phyloP scores from a whole-genome alignment of 192 early-diverging fungal species.

The Linnemannia elongata region DNA sequence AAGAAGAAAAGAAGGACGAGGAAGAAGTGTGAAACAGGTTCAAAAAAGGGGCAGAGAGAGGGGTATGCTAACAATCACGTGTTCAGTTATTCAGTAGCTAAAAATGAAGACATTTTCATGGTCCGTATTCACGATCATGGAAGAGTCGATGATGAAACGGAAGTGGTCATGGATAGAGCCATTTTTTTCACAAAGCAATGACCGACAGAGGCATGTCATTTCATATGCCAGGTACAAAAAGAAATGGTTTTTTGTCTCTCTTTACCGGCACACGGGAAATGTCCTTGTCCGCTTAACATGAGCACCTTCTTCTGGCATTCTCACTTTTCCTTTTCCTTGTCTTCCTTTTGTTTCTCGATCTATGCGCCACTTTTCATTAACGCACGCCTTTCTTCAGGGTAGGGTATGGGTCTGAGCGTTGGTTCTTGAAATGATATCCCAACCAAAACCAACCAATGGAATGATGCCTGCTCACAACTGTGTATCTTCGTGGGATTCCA shows the following conservation, averaged over 20 bases:
- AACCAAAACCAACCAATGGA: neutral
- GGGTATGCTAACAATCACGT: neutral
- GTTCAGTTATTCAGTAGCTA: neutral
- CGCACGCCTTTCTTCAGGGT: neutral
- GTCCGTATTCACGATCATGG: neutral
- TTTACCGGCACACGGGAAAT: neutral
- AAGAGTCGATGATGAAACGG: too few relatives aligned
- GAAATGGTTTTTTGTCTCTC: neutral
- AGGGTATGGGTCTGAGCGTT: neutral
- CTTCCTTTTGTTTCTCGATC: too few relatives aligned
- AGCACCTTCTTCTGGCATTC: neutral
- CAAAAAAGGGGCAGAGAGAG: neutral
- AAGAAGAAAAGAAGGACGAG: conserved; percentile 3
- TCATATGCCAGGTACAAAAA: neutral
- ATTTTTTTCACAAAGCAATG: neutral
- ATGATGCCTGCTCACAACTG: neutral
- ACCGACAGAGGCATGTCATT: neutral
- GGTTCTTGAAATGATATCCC: neutral
- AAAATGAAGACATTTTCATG: neutral
- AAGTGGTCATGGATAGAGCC: neutral
- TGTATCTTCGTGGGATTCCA: neutral
- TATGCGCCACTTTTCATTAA: conserved; percentile 3
- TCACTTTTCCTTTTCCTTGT: neutral
- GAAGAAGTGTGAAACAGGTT: neutral
- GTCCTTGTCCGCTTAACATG: neutral